Base-by-base conservation (phyloP, 805 yeast species). In the Candida insectorum region DNA sequence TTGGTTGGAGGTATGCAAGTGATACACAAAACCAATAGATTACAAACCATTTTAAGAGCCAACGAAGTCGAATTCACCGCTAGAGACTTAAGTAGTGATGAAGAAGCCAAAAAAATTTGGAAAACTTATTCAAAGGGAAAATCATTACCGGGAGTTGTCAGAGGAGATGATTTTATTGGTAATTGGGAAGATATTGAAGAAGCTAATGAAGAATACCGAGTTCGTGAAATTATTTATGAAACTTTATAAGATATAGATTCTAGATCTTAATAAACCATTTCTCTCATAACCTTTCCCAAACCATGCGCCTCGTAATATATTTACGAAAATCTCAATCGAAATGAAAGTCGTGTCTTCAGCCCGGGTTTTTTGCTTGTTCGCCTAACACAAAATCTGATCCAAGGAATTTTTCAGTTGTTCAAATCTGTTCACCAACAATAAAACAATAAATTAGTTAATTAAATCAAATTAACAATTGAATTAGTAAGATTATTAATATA, bases 61-160 rank as follows among this genome's bases (percentile, higher is more conserved):
- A 84, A 87, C 54, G 72, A 77, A 30, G 63, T 88, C 32, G 68
- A 75, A 38, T 85, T 77, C 53, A 72, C 75, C 19, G 73, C 77
- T 52, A 76, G 84, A 37, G 97, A 88, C 53, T 61, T 87, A 33
- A 95, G 95, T 5, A 86, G 95, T 0, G 94, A 88, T 53, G 87
- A 79, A 32, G 82, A 79, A 40, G 96, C 96, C 11, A 79, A 87
- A 56, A 74, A 77, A 47, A 73, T 86, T 17, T 88, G 96, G 96
- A 77, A 77, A 49, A 72, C 93, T 45, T 75, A 75, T 49, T 68
- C 84, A 12, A 68, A 67, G 18, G 95, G 94, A 3, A 78, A 83
- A 45, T 65, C 77, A 2, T 71, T 87, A 37, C 97, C 97, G 2
- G 96, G 89, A 21, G 73, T 88, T 12, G 88, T 88, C 12, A 74